Evolutionary conservation across 345 rosid genomes (phyloP).

Genomic region (Dipteronia sinensis): DNA sequence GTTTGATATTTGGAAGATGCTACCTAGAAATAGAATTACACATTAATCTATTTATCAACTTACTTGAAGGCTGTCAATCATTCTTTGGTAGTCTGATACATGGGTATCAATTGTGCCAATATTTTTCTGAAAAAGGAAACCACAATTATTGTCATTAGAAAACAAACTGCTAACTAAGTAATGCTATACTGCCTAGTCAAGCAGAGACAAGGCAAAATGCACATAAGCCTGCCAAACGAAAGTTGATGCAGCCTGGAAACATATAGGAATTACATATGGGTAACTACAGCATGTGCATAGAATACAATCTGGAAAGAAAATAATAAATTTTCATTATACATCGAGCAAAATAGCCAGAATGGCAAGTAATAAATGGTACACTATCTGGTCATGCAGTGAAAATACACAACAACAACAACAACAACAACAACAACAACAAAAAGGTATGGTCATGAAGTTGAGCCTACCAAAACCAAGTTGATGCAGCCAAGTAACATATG

Average conservation of each 20-base stretch:
- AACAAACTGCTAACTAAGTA: neutral
- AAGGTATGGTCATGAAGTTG: neutral
- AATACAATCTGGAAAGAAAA: neutral
- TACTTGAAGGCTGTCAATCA: constrained; percentile 97
- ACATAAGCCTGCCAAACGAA: neutral
- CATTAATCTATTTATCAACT: constrained; percentile 21
- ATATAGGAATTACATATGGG: neutral
- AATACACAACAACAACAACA: neutral
- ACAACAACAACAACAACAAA: too few relatives aligned
- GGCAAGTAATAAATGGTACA: neutral
- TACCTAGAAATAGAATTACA: neutral
- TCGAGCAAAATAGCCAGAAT: neutral
- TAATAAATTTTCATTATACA: too few relatives aligned
- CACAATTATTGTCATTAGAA: constrained; percentile 9
- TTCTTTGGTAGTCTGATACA: constrained; percentile 91
- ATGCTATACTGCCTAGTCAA: neutral
- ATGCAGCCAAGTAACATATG: neutral
- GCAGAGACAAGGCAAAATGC: neutral
- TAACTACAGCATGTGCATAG: neutral
- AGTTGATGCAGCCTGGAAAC: neutral
- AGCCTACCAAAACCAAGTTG: constrained; percentile 3
- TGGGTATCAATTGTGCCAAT: constrained; percentile 87
- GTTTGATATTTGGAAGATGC: neutral
- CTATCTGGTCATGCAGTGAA: neutral
- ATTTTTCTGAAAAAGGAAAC: constrained; percentile 61